Evolutionary conservation across 2,329 filamentous ascomycete genomes (phyloP), one percentile per base, ranked within the genome.

Genomic region (Hypoxylon sp.): DNA sequence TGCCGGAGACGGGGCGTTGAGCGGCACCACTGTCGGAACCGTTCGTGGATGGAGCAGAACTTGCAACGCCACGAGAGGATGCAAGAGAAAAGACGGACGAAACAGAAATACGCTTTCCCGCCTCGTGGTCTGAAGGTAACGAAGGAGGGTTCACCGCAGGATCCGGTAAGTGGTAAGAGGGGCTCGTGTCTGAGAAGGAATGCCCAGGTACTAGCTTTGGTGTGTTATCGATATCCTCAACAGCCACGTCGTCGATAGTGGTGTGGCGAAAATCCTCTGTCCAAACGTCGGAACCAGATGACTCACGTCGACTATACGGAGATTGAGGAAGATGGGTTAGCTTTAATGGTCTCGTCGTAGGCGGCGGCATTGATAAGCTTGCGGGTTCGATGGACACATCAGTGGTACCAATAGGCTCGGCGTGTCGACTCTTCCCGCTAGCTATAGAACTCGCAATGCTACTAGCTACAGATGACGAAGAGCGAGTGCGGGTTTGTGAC

Each of bases 41-140:
- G 76, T 84, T 84, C 19, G 81, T 81, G 56, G 87, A 89, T 17
- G 82, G 82, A 33, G 85, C 82, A 17, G 86, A 85, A 69, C 85
- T 86, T 62, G 82, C 78, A 29, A 84, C 81, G 33, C 84, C 85
- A 50, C 86, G 86, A 58, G 84, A 87, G 5, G 90, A 92, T 48
- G 88, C 87, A 24, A 92, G 81, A 33, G 91, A 93, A 76, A 92
- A 91, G 55, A 93, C 82, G 0, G 92, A 94, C 6, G 91, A 92
- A 66, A 91, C 86, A 24, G 92, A 94, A 77, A 92, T 84, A 55
- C 92, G 88, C 74, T 92, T 91, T 48, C 83, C 72, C 22, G 59
- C 44, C 13, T 77, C 83, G 42, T 90, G 83, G 22, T 77, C 75
- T 11, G 85, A 85, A 65, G 83, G 78, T 11, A 87, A 87, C 19